Percentiles rank a stretch among this genome's conserved stretches.
Conservation (phyloP, 495 filamentous ascomycete genomes). For the Aeminium ludgeri region DNA sequence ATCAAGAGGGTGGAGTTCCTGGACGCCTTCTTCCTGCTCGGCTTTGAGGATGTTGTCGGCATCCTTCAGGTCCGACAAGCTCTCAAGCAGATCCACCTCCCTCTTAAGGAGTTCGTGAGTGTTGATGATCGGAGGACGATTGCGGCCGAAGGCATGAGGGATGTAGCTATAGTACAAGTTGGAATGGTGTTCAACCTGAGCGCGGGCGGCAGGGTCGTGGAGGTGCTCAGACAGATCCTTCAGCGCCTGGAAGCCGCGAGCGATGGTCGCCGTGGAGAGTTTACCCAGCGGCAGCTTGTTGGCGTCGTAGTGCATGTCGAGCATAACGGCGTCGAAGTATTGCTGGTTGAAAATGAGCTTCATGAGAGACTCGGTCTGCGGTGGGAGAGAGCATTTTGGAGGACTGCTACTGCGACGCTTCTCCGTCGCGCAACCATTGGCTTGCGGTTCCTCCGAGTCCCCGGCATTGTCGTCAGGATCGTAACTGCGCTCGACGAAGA, state of each 20-base stretch:
- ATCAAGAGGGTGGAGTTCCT: constrained; percentile 46
- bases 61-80: constrained; percentile 66
- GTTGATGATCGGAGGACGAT: constrained; percentile 47
- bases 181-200: constrained; percentile 43
- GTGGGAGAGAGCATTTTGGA: constrained; percentile 2
- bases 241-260: constrained; percentile 49
- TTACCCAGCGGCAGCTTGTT: constrained; percentile 70
- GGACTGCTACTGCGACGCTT: not conserved
- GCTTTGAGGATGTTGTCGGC: constrained; percentile 59
- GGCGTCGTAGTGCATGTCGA: constrained; percentile 54
- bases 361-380: constrained; percentile 46
- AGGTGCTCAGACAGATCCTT: constrained; percentile 56
- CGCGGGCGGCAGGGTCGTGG: constrained; percentile 31
- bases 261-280: constrained; percentile 58
- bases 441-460: not conserved
- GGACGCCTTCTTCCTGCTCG: constrained; percentile 29
- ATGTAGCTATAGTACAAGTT: constrained; percentile 68
- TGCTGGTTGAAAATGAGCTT: constrained; percentile 66
- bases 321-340: constrained; percentile 48
- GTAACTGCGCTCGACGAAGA: constrained; percentile 57
- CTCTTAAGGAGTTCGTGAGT: constrained; percentile 39
- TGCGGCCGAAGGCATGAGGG: constrained; percentile 64
- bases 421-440: not conserved
- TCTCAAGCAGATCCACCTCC: constrained; percentile 63
- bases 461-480: constrained; percentile 44